Conservation (phyloP, 139 green algal species). For the Bryopsis sp. region DNA sequence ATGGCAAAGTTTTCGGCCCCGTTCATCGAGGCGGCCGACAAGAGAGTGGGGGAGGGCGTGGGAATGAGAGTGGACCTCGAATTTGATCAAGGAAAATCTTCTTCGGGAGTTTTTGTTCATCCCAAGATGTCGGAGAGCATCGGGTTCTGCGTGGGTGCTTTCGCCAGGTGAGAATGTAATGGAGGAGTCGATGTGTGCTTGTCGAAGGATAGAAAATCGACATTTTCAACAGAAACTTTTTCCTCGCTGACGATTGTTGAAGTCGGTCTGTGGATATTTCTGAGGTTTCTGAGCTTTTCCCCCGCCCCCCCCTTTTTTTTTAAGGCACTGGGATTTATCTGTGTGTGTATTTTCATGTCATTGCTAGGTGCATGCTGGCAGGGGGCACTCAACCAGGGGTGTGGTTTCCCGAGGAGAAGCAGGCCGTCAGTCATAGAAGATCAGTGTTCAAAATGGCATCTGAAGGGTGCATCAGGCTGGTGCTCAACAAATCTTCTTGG, state of each 20-base stretch:
- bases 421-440: slow-evolving; percentile 34
- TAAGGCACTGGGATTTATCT: too few species aligned
- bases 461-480: slow-evolving; percentile 47
- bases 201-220: background rate
- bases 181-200: background rate
- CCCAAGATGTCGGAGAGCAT: slow-evolving; percentile 55
- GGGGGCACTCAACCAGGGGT: slow-evolving; percentile 79
- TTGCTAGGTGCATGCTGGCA: slow-evolving; percentile 58
- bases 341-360: too few species aligned
- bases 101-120: slow-evolving; percentile 76
- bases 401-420: slow-evolving; percentile 89
- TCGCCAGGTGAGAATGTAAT: too few species aligned
- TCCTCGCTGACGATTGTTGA: slow-evolving; percentile 10
- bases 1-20: slow-evolving; percentile 56
- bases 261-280: too few species aligned
- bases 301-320: too few species aligned
- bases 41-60: slow-evolving; percentile 72
- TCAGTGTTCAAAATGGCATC: background rate
- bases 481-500: slow-evolving; percentile 67
- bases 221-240: background rate
- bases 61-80: slow-evolving; percentile 86
- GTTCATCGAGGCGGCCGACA: slow-evolving; percentile 62
- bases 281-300: too few species aligned
- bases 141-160: slow-evolving; percentile 48
- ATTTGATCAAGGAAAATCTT: slow-evolving; percentile 62